These are phyloP conservation scores for Syzygium malaccense DNA, from an alignment of 441 rosid genomes.

Conservation along the genomic window DNA sequence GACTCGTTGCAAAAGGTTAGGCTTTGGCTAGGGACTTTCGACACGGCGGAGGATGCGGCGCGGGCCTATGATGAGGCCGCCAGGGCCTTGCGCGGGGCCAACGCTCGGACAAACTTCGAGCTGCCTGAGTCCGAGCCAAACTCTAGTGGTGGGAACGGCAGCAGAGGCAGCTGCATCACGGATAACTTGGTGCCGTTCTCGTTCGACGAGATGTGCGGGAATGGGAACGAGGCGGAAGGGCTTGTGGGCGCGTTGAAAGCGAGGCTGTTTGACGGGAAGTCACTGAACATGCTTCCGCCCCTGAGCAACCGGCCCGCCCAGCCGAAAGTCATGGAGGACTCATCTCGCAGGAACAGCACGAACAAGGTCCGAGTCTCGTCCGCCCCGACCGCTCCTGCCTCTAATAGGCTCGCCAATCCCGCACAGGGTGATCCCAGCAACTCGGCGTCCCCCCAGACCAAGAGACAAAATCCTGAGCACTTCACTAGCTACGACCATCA, in stretches of 20 bases:
- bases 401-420: not conserved
- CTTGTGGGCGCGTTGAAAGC: constrained; percentile 3
- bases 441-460: not conserved
- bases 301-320: not conserved
- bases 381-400: not conserved
- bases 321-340: not conserved
- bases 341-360: not conserved
- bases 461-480: not conserved
- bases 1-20: constrained; percentile 8
- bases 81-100: constrained; percentile 1
- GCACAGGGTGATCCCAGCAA: not conserved
- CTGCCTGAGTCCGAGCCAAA: not conserved
- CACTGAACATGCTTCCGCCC: not conserved
- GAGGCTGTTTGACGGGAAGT: constrained; percentile 1
- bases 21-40: constrained; percentile 4
- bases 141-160: not conserved
- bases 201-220: constrained; percentile 1
- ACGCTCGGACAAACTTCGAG: constrained; percentile 5
- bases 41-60: constrained; percentile 3
- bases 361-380: not conserved
- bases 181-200: constrained; percentile 9
- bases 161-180: not conserved
- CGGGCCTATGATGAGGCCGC: constrained; percentile 4
- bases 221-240: constrained; percentile 4
- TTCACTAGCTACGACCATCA: not conserved